These are phyloP conservation scores for Endocarpon pusillum DNA, from an alignment of 495 filamentous ascomycete genomes.

Conservation along the genomic window DNA sequence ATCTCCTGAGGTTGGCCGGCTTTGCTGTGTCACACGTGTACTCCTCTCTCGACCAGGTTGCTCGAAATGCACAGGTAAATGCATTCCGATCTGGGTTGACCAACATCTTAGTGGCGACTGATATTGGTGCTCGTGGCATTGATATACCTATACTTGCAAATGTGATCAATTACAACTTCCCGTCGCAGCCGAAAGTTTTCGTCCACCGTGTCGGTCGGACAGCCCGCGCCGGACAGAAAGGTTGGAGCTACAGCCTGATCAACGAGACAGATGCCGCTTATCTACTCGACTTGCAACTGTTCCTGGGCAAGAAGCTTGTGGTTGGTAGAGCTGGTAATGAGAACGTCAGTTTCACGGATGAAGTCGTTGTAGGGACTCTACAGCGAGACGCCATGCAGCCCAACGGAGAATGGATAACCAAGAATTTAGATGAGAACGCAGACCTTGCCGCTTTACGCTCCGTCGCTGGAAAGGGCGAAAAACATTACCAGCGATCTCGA, in stretches of 20 bases:
- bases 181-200: conserved; percentile 89
- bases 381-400: conserved; percentile 51
- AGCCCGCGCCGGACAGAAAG: conserved; percentile 74
- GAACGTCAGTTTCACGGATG: conserved; percentile 51
- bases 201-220: conserved; percentile 93
- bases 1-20: conserved; percentile 52
- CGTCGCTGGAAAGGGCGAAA: conserved; percentile 79
- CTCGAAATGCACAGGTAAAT: conserved; percentile 76
- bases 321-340: conserved; percentile 38
- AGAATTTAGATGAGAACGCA: conserved; percentile 50
- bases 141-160: conserved; percentile 94
- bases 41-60: conserved; percentile 82
- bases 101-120: conserved; percentile 89
- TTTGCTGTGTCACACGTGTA: conserved; percentile 87
- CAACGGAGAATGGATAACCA: conserved; percentile 61
- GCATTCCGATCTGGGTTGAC: conserved; percentile 70
- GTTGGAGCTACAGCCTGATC: conserved; percentile 90
- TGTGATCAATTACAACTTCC: conserved; percentile 98
- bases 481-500: conserved; percentile 74
- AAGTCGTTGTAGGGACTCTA: conserved; percentile 62
- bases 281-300: conserved; percentile 85
- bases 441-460: conserved; percentile 53
- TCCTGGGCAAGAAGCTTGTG: conserved; percentile 65
- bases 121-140: conserved; percentile 92
- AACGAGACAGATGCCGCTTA: conserved; percentile 75